These are phyloP conservation scores for Alternaria tenuissima DNA, from an alignment of 2,329 filamentous ascomycete genomes.

Conservation along the genomic window DNA sequence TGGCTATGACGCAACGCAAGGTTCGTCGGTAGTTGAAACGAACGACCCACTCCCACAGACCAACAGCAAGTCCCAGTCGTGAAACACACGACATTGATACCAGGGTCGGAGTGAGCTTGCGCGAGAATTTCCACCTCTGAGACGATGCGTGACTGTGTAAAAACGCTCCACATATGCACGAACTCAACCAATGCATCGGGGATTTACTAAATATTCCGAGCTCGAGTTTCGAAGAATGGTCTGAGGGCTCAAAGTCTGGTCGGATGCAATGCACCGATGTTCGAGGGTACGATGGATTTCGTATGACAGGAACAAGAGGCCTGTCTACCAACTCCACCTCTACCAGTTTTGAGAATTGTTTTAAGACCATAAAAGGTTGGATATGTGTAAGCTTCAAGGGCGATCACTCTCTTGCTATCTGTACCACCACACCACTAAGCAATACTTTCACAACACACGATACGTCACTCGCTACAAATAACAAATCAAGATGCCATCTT, in stretches of 20 bases:
- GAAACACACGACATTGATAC: not conserved
- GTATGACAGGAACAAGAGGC: not conserved
- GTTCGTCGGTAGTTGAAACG: not conserved
- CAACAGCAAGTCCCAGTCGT: not conserved
- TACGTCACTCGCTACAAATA: not conserved
- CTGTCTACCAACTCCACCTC: not conserved
- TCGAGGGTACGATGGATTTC: not conserved
- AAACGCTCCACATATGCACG: not conserved
- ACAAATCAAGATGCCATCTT: constrained; percentile 22
- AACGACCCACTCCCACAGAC: not conserved
- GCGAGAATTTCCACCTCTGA: not conserved
- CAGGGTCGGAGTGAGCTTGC: not conserved
- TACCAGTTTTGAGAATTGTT: not conserved
- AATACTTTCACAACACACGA: not conserved
- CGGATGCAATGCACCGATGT: not conserved
- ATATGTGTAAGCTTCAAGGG: not conserved
- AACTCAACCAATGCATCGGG: not conserved
- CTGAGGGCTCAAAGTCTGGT: not conserved
- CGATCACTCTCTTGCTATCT: not conserved
- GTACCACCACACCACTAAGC: not conserved
- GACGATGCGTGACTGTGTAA: not conserved
- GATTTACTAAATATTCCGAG: not conserved
- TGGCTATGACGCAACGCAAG: not conserved
- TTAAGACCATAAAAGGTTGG: not conserved
- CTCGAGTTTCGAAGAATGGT: not conserved